Base-by-base conservation (phyloP, 1,284 basidiomycete genomes). In the Ceratobasidium sp. region DNA sequence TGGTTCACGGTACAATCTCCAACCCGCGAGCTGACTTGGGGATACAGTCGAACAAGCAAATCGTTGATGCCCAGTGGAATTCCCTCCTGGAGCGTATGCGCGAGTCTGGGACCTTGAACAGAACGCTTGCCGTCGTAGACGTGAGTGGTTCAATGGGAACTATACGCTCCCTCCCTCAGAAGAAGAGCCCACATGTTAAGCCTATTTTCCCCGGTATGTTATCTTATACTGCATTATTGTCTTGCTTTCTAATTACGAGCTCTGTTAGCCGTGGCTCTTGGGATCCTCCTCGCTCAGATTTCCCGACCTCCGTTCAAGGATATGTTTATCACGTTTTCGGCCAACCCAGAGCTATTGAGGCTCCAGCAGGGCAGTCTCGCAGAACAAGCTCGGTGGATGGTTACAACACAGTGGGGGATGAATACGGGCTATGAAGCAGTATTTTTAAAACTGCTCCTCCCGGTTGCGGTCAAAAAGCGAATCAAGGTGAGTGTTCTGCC, bases 71-170 rank as follows among this genome's bases (percentile, higher is more conserved):
- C 0, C 92, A 93, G 81, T 94, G 92, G 92, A 85, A 86, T 73
- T 84, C 88, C 0, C 84, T 93, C 40, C 83, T 93, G 19, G 82
- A 84, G 17, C 85, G 85, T 7, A 82, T 92, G 8, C 83, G 85
- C 15, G 88, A 88, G 51, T 84, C 87, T 0, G 90, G 90, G 0
- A 81, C 83, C 11, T 80, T 94, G 51, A 86, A 90, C 0, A 91
- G 89, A 78, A 86, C 87, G 7, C 82, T 93, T 19, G 91, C 91
- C 0, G 81, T 93, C 9, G 92, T 90, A 80, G 92, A 93, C 80
- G 91, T 93, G 13, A 92, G 90, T 0, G 91, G 90, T 0, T 91
- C 90, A 0, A 93, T 93, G 92, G 90, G 90, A 0, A 46, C 46
- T 3, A 56, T 81, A 7, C 1, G 37, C 32, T 43, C 17, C 2